Percentiles rank a stretch among this genome's conserved stretches.
Evolutionary conservation across 129 eudicot species (phyloP).

Genomic region (Dittrichia graveolens): DNA sequence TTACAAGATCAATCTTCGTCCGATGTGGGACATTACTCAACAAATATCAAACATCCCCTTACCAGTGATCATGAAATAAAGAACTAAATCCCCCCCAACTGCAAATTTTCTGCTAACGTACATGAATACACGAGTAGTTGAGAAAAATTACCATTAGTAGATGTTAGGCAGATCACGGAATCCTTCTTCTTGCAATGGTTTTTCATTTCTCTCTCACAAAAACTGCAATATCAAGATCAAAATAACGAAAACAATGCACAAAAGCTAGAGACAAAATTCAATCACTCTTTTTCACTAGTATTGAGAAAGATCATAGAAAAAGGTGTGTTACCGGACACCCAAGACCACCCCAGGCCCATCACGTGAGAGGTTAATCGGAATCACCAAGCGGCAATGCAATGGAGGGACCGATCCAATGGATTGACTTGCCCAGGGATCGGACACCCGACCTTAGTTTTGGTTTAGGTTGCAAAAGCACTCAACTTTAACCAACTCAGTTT

Average conservation of each 20-base stretch:
- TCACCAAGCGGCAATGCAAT: no score
- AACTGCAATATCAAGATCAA: constrained; percentile 14
- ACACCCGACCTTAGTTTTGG: no score
- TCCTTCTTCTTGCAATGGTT: not conserved
- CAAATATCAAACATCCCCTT: not conserved
- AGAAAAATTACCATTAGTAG: not conserved
- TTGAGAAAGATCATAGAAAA: not conserved
- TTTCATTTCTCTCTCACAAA: constrained; percentile 3
- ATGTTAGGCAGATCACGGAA: not conserved
- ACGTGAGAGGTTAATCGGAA: no score
- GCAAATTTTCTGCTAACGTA: not conserved
- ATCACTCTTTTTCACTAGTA: constrained; percentile 12
- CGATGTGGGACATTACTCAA: no score
- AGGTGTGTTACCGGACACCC: no score
- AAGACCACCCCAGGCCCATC: no score
- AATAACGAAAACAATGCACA: constrained; percentile 3
- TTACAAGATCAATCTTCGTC: no score
- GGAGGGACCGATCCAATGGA: no score
- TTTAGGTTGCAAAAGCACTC: no score
- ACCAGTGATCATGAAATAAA: not conserved
- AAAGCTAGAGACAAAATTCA: not conserved
- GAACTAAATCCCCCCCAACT: no score
- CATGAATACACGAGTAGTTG: not conserved
- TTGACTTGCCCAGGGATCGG: no score
- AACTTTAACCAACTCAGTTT: no score